A percentile compares a stretch with the other conserved stretches of the same genome.
phyloP scores from a whole-genome alignment of 1,284 basidiomycete species.

The Kwoniella shivajii region DNA sequence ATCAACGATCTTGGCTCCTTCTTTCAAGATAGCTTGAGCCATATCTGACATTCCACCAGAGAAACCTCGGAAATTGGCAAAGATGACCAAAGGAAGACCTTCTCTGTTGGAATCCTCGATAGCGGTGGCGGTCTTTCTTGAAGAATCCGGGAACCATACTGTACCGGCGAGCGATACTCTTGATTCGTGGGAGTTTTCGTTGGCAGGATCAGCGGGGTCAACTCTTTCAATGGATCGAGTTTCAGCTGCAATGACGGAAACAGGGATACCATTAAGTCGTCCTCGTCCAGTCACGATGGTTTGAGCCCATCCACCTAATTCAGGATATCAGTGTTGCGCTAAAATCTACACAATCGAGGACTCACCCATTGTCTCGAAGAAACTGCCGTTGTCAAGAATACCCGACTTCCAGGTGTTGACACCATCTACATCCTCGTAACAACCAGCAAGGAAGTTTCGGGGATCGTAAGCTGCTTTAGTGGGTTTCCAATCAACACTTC shows the following conservation, averaged over 20 bases:
- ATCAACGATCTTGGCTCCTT: conserved; percentile 97
- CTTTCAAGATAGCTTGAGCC: conserved; percentile 90
- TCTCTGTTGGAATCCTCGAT: conserved; percentile 99
- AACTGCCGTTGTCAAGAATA: conserved; percentile 96
- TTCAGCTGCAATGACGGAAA: conserved; percentile 91
- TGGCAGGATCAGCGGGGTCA: conserved; percentile 98
- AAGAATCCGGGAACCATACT: conserved; percentile 99
- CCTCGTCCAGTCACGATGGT: conserved; percentile 94
- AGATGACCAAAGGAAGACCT: conserved; percentile 94
- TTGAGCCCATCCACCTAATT: conserved; percentile 86
- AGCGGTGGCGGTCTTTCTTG: conserved; percentile 99
- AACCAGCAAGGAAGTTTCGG: conserved; percentile 95
- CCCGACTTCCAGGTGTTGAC: conserved; percentile 76
- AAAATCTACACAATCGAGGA: background rate
- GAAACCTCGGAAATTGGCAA: conserved; percentile 99
- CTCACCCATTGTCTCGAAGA: conserved; percentile 58
- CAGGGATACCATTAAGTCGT: conserved; percentile 93
- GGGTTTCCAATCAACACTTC: conserved; percentile 84
- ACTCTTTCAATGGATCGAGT: conserved; percentile 94
- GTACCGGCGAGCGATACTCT: conserved; percentile 99
- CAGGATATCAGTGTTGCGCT: conserved; percentile 6
- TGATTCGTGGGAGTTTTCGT: conserved; percentile 95
- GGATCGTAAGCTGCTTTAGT: conserved; percentile 97
- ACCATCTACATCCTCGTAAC: conserved; percentile 72
- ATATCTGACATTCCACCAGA: conserved; percentile 74